phyloP scores from a whole-genome alignment of 805 yeast genomes.

The Candida sphagnicola region DNA sequence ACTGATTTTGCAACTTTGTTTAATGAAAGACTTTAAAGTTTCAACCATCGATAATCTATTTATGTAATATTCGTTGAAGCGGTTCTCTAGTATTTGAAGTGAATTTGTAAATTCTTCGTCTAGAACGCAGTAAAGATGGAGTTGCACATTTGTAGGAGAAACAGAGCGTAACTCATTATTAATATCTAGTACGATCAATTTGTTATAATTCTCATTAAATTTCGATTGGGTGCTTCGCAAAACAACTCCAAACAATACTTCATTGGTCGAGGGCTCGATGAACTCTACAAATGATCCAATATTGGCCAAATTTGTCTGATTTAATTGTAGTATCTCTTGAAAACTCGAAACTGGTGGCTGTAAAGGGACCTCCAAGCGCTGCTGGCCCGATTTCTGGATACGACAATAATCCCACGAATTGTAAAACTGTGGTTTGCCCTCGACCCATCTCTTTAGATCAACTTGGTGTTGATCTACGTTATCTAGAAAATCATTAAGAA shows the following conservation, averaged over 20 bases:
- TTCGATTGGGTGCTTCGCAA: slow-evolving; percentile 24
- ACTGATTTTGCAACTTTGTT: slow-evolving; percentile 11
- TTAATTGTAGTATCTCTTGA: slow-evolving; percentile 13
- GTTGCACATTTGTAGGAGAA: slow-evolving; percentile 23
- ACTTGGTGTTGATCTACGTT: slow-evolving; percentile 7
- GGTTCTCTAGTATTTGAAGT: slow-evolving; percentile 15
- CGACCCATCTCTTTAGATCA: slow-evolving; percentile 6
- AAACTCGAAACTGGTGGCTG: slow-evolving; percentile 8
- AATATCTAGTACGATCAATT: slow-evolving; percentile 26
- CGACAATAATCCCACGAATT: slow-evolving; percentile 6
- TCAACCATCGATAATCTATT: slow-evolving; percentile 18
- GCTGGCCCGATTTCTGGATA: no score
- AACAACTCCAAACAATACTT: slow-evolving; percentile 33
- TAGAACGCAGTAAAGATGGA: slow-evolving; percentile 25
- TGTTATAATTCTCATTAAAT: slow-evolving; percentile 31
- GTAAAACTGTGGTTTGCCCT: slow-evolving; percentile 4
- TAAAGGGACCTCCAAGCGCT: background rate
- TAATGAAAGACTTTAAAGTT: slow-evolving; percentile 22
- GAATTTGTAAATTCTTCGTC: slow-evolving; percentile 15
- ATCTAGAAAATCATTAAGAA: slow-evolving; percentile 5
- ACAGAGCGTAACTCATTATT: slow-evolving; percentile 27
- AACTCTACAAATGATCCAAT: slow-evolving; percentile 41
- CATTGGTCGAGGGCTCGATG: slow-evolving; percentile 11
- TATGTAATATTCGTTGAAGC: slow-evolving; percentile 15
- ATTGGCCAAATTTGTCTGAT: slow-evolving; percentile 14